Evolutionary conservation across 345 rosid genomes (phyloP).

Genomic region (Abelmoschus esculentus): DNA sequence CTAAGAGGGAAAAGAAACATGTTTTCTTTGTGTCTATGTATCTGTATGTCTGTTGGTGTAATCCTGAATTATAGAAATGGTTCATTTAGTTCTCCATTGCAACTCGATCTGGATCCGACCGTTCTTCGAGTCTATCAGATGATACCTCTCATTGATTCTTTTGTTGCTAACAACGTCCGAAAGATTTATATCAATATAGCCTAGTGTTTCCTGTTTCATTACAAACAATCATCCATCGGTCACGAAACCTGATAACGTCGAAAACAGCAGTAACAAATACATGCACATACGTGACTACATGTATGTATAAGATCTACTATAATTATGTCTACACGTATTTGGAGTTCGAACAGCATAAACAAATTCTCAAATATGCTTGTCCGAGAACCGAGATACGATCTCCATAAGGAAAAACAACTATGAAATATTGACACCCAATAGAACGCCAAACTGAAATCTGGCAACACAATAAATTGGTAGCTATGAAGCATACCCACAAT

Average conservation of each 20-base stretch:
- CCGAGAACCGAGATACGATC: background rate
- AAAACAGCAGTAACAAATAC: background rate
- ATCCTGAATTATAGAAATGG: slow-evolving; percentile 5
- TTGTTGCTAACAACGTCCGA: slow-evolving; percentile 78
- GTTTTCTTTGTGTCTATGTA: background rate
- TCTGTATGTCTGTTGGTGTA: background rate
- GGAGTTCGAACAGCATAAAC: background rate
- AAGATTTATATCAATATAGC: slow-evolving; percentile 62
- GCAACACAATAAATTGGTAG: background rate
- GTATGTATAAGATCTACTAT: background rate
- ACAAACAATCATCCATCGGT: background rate
- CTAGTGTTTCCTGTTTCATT: slow-evolving; percentile 61
- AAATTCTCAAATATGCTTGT: background rate
- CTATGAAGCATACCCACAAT: background rate
- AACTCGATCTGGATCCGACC: slow-evolving; percentile 76
- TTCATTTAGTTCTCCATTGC: slow-evolving; percentile 73
- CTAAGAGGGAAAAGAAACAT: background rate
- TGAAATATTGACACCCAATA: background rate
- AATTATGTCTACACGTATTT: background rate
- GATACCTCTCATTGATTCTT: slow-evolving; percentile 76
- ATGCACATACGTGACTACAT: background rate
- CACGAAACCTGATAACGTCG: background rate
- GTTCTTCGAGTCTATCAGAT: slow-evolving; percentile 86
- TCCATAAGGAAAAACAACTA: background rate
- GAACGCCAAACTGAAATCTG: background rate